phyloP scores from a whole-genome alignment of 352 stramenopile genomes.

The Salisapilia sapeloensis region DNA sequence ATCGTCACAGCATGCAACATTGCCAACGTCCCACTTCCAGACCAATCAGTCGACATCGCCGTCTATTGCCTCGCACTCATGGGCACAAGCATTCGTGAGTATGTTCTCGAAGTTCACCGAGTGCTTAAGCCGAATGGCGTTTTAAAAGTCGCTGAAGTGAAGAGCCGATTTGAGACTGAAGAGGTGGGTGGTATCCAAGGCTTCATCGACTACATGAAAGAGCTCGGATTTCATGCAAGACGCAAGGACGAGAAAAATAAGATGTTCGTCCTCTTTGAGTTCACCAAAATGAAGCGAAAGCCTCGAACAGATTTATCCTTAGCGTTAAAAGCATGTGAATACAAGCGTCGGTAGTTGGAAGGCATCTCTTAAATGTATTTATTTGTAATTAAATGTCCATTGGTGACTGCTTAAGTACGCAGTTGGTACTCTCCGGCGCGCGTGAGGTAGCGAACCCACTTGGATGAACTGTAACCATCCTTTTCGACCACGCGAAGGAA shows the following conservation, averaged over 20 bases:
- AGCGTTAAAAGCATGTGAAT: constrained; percentile 73
- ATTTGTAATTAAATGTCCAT: no score
- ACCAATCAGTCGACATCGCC: constrained; percentile 86
- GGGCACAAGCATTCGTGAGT: constrained; percentile 94
- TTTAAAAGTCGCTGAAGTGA: constrained; percentile 78
- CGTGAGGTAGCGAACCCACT: constrained; percentile 98
- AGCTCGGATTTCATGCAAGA: constrained; percentile 53
- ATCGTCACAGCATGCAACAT: constrained; percentile 95
- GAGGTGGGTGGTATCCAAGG: constrained; percentile 40
- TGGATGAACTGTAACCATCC: constrained; percentile 94
- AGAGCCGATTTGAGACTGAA: constrained; percentile 66
- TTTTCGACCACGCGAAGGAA: constrained; percentile 99
- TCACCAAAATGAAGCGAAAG: constrained; percentile 34
- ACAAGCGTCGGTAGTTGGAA: constrained; percentile 70
- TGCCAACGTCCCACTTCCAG: constrained; percentile 80
- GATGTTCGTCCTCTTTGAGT: constrained; percentile 79
- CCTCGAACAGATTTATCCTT: constrained; percentile 29
- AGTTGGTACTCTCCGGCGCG: constrained; percentile 96
- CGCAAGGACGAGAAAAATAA: constrained; percentile 70
- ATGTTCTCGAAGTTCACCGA: constrained; percentile 90
- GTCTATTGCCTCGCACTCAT: constrained; percentile 98
- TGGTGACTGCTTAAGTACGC: constrained; percentile 89
- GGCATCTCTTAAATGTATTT: no score
- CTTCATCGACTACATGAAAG: constrained; percentile 35
- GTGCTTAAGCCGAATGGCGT: constrained; percentile 88